Base-by-base conservation (phyloP, 768 basidiomycete species). In the Mycena filopes region DNA sequence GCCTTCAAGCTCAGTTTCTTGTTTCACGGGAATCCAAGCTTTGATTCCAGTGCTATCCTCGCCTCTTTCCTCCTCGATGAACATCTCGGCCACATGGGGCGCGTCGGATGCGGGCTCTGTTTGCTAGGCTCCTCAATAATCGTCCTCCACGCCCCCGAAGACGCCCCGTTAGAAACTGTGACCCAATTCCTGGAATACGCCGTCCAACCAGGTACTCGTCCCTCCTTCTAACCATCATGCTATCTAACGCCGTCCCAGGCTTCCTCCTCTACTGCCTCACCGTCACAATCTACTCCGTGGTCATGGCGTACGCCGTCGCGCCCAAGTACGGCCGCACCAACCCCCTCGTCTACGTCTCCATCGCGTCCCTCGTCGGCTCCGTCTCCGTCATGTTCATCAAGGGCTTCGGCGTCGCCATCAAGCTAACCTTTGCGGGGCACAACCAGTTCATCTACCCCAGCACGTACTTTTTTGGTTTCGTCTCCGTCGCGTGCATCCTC, bases 301-400 rank as follows among this genome's bases (percentile, higher is more conserved):
- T 93, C 76, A 95, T 97, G 94, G 94, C 98, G 63, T 95, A 92
- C 82, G 78, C 79, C 41, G 84, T 98, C 67, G 91, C 87, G 2
- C 97, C 97, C 8, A 87, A 81, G 65, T 87, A 98, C 72, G 97
- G 98, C 36, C 91, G 91, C 50, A 86, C 88, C 60, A 95, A 91
- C 68, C 98, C 98, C 2, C 71, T 95, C 69, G 92, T 98, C 25
- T 99, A 98, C 79, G 86, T 99, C 67, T 96, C 96, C 33, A 96
- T 99, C 72, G 99, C 98, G 78, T 98, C 96, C 15, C 78, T 98
- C 60, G 96, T 95, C 47, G 98, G 98, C 23, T 95, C 93, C 42
- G 88, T 99, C 48, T 94, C 94, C 21, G 89, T 99, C 79, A 99
- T 99, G 98, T 92, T 95, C 42, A 92, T 98, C 84, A 99, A 99